Evolutionary conservation across 306 rosid species (phyloP).

Genomic region (Lotus japonicus): DNA sequence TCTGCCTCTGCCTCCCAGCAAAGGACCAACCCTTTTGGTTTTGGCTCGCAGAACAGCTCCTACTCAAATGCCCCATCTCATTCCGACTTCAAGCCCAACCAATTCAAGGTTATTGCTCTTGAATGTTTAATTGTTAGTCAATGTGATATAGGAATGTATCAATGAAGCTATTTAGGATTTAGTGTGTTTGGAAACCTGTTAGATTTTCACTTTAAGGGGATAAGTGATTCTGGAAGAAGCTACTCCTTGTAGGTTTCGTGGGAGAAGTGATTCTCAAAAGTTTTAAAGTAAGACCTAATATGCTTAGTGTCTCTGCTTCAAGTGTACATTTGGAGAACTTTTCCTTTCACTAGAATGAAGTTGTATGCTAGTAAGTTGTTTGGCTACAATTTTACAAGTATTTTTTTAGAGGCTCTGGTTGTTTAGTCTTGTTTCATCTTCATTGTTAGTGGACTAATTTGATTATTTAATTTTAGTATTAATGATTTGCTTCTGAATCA

Average conservation of each 20-base stretch:
- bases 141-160: background rate
- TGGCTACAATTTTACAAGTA: background rate
- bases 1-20: conserved; percentile 13
- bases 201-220: too few species aligned
- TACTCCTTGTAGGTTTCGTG: too few species aligned
- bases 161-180: background rate
- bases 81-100: conserved; percentile 40
- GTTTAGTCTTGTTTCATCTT: background rate
- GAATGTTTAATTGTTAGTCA: background rate
- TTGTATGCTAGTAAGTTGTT: too few species aligned
- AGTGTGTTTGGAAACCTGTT: too few species aligned
- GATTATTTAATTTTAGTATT: conserved; percentile 1
- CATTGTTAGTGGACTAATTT: background rate
- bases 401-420: background rate
- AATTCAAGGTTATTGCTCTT: conserved; percentile 47
- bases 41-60: conserved; percentile 53
- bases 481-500: conserved; percentile 33
- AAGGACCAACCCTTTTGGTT: conserved; percentile 73
- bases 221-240: too few species aligned
- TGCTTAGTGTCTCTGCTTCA: too few species aligned
- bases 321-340: too few species aligned
- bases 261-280: too few species aligned
- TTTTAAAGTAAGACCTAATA: too few species aligned
- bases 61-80: conserved; percentile 27
- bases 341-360: too few species aligned